These are phyloP conservation scores for Pleomassaria siparia DNA, from an alignment of 2,329 filamentous ascomycete genomes.

Conservation along the genomic window DNA sequence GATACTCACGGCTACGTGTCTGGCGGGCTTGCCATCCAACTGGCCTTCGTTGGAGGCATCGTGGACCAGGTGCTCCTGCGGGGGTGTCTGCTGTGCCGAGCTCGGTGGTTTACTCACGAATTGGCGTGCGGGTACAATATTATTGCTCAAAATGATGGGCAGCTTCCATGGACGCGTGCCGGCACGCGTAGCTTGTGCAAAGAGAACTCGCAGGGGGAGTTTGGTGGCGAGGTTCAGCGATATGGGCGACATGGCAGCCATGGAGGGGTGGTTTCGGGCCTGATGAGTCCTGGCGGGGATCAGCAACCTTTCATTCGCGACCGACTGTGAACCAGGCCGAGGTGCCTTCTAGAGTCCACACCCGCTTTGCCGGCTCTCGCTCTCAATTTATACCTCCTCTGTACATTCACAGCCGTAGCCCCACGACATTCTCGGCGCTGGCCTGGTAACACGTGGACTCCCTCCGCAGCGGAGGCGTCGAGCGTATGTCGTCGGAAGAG, in stretches of 20 bases:
- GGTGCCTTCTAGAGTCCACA: constrained; percentile 2
- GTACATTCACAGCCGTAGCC: neutral
- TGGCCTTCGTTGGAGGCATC: constrained; percentile 18
- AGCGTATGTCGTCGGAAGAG: constrained; percentile 66
- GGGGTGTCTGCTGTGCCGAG: constrained; percentile 5
- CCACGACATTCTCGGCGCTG: neutral
- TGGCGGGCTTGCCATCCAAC: constrained; percentile 27
- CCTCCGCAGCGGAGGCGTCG: constrained; percentile 28
- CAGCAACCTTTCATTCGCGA: neutral
- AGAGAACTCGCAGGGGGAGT: constrained; percentile 13
- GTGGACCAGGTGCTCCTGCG: constrained; percentile 14
- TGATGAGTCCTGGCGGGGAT: neutral
- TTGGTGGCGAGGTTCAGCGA: constrained; percentile 29
- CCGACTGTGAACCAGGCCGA: constrained; percentile 5
- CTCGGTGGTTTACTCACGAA: constrained; percentile 5
- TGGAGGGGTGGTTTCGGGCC: constrained; percentile 9
- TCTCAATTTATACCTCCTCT: constrained; percentile 8
- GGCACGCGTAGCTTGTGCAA: constrained; percentile 10
- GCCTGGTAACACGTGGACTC: neutral
- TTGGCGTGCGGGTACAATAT: neutral
- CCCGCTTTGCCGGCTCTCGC: constrained; percentile 15
- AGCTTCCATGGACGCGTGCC: constrained; percentile 1
- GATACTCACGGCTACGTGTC: constrained; percentile 34
- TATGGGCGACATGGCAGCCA: constrained; percentile 26
- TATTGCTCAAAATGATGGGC: neutral